These are phyloP conservation scores for Aspergillus floridensis DNA, from an alignment of 2,329 filamentous ascomycete genomes.

Conservation along the genomic window DNA sequence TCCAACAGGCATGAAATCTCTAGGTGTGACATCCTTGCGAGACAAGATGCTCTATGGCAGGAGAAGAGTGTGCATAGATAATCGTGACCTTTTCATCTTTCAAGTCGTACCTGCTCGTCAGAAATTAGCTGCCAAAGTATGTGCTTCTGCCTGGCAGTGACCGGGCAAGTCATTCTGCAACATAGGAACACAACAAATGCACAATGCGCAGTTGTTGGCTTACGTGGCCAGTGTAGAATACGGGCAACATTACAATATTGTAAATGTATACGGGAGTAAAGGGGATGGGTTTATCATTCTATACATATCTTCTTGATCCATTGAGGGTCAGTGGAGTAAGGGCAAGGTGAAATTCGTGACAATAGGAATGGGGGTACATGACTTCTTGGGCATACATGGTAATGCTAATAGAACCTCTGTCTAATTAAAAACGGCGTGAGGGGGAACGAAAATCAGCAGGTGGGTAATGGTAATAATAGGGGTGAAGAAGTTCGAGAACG, in stretches of 20 bases:
- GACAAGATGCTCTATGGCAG: too few species aligned
- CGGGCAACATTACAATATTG: background rate
- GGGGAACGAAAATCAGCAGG: conserved; percentile 7
- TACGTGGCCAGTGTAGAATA: too few species aligned
- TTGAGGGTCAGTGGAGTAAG: conserved; percentile 12
- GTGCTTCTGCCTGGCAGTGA: too few species aligned
- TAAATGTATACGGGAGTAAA: conserved; percentile 7
- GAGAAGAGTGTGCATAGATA: too few species aligned
- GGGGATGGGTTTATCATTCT: conserved; percentile 20
- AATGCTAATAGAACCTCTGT: conserved; percentile 37
- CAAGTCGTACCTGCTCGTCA: too few species aligned
- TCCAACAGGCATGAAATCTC: too few species aligned
- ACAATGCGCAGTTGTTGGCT: too few species aligned
- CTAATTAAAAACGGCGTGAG: conserved; percentile 37
- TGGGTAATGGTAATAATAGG: conserved; percentile 16
- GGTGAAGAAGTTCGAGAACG: conserved; percentile 12
- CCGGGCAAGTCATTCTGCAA: too few species aligned
- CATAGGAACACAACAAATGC: too few species aligned
- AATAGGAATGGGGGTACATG: conserved; percentile 37
- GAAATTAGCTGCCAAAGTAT: too few species aligned
- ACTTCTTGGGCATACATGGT: conserved; percentile 42
- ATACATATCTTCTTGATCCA: conserved; percentile 28
- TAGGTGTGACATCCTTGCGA: too few species aligned
- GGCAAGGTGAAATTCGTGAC: conserved; percentile 31
- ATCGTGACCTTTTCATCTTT: too few species aligned